Evolutionary conservation across 441 rosid genomes (phyloP).

Genomic region (Arabidopsis hybrid): DNA sequence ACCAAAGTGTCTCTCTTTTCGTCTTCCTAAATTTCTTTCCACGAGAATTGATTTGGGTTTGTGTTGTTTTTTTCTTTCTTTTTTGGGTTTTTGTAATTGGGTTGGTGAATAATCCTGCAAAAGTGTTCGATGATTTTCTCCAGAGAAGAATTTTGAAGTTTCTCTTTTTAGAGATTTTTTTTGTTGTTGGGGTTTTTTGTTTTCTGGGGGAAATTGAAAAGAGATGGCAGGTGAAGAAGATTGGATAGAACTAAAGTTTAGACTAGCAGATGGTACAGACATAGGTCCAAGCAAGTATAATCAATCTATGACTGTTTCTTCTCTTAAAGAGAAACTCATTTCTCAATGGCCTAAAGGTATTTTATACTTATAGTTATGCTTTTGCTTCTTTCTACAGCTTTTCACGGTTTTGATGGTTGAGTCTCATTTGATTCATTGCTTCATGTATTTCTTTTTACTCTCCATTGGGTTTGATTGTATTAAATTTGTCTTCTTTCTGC

Average conservation of each 20-base stretch:
- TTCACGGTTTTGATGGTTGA: background rate
- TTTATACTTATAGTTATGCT: too few relatives aligned
- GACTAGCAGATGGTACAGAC: conserved; percentile 82
- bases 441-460: too few relatives aligned
- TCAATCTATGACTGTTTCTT: conserved; percentile 66
- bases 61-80: conserved; percentile 21
- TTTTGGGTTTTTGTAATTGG: conserved; percentile 26
- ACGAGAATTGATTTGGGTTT: conserved; percentile 42
- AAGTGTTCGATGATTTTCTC: conserved; percentile 39
- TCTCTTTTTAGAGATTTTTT: background rate
- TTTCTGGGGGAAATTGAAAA: conserved; percentile 16
- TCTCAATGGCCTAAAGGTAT: conserved; percentile 84
- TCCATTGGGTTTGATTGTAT: conserved; percentile 3
- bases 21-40: conserved; percentile 22
- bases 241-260: conserved; percentile 76
- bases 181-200: conserved; percentile 23
- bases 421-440: conserved; percentile 19
- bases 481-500: background rate
- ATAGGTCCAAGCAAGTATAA: conserved; percentile 75
- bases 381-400: background rate
- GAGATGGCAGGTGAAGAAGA: conserved; percentile 74
- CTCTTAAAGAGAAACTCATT: conserved; percentile 79
- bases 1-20: conserved; percentile 31
- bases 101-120: conserved; percentile 18
- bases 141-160: conserved; percentile 29